Conservation (phyloP, 75 land plant genomes). For the Cunninghamia lanceolata region DNA sequence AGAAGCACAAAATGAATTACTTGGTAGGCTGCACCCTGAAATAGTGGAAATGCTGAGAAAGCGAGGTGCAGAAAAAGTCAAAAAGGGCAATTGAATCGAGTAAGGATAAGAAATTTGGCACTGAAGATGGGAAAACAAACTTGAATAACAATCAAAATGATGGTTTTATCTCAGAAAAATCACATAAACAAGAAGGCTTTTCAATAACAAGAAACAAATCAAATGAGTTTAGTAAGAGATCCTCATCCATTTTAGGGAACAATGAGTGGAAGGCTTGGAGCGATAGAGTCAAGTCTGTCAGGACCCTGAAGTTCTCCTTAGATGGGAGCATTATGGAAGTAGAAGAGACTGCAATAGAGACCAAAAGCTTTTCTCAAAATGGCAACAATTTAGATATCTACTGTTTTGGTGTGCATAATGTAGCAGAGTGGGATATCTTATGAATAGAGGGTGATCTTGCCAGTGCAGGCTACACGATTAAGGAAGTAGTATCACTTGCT, state of each 20-base stretch:
- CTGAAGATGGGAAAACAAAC: slow-evolving; percentile 4
- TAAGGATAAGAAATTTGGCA: background rate
- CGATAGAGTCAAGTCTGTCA: slow-evolving; percentile 81
- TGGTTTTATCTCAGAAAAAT: background rate
- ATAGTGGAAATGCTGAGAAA: slow-evolving; percentile 63
- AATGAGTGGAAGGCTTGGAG: slow-evolving; percentile 63
- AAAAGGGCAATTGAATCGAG: slow-evolving; percentile 13
- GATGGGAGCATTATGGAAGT: slow-evolving; percentile 54
- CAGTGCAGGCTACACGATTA: too few relatives aligned
- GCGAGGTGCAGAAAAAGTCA: slow-evolving; percentile 50
- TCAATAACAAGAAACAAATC: slow-evolving; percentile 2
- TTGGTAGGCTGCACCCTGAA: slow-evolving; percentile 60
- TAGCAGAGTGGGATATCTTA: slow-evolving; percentile 75
- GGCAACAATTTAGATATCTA: background rate
- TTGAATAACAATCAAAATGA: background rate
- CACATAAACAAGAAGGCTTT: background rate
- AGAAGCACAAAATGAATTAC: slow-evolving; percentile 77
- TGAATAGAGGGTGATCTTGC: slow-evolving; percentile 85
- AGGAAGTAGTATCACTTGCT: too few relatives aligned
- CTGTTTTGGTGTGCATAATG: slow-evolving; percentile 35
- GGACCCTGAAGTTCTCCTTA: slow-evolving; percentile 70
- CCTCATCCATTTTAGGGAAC: background rate
- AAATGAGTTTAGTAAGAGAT: slow-evolving; percentile 1
- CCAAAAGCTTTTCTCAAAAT: background rate
- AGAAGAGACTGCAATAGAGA: slow-evolving; percentile 18